Evolutionary conservation across 2,329 filamentous ascomycete genomes (phyloP), one percentile per base, ranked within the genome.

Genomic region (Elsinoe necatrix): DNA sequence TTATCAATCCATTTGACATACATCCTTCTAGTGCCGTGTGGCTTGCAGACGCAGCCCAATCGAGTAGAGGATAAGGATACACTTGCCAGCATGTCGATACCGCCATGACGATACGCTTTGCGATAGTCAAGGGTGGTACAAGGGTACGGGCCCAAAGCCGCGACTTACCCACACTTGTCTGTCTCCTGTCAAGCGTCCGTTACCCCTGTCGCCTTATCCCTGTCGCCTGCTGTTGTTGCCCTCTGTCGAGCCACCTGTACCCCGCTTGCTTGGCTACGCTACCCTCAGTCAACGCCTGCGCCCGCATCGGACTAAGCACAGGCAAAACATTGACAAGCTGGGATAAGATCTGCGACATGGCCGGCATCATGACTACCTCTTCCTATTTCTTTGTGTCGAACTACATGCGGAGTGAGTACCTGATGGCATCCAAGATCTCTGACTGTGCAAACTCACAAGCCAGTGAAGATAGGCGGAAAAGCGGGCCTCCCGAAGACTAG

Each of bases 401-500:
- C 14, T 18, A 20, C 45, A 31, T 25, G 27, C 12, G 6, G 27
- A 34, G n/a, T 16, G 25, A 34, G 25, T 25, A 31, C 16, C 25
- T 50, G 45, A 25, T 31, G 18, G 16, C 45, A 18, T 31, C 16
- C 16, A 8, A 31, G 45, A 31, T 31, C 25, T 34, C 11, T 34
- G 9, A 50, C 27, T 50, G 18, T 45, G 25, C 41, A 11, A 35
- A 50, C 25, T 35, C 25, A 35, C 25, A 50, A 31, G 29, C 29
- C 31, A 21, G 48, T 52, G 48, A 25, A 35, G 48, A 39, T 20
- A 52, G 20, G 18, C 48, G 48, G 48, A 52, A 52, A 52, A 52
- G 48, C 48, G 48, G 48, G 48, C 48, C 20, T 52, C 48, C 48
- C 48, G 48, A 14, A 31, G 11, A 52, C 48, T 52, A 52, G 48